Conservation (phyloP, 345 rosid genomes). For the Xanthoceras sorbifolium region DNA sequence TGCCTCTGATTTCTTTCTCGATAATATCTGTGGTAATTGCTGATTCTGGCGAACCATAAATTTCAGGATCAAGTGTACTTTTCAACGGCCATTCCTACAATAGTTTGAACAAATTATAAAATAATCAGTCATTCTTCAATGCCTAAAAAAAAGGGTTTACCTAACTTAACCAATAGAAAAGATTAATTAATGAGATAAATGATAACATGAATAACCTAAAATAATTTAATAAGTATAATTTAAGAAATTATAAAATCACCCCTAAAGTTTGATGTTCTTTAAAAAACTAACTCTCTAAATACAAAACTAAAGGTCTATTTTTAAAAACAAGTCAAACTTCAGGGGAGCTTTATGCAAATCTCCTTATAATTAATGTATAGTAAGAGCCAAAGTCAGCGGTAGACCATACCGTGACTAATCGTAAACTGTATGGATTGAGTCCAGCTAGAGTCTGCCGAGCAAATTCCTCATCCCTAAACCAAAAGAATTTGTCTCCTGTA, state of each 20-base stretch:
- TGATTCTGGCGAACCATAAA: constrained; percentile 67
- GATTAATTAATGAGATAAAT: neutral
- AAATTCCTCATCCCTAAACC: constrained; percentile 6
- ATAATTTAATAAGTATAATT: too few relatives aligned
- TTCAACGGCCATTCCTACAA: constrained; percentile 79
- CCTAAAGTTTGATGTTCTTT: too few relatives aligned
- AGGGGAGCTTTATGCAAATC: too few relatives aligned
- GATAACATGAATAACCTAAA: too few relatives aligned
- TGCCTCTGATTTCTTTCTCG: constrained; percentile 54
- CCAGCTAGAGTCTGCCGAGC: constrained; percentile 40
- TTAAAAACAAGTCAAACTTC: too few relatives aligned
- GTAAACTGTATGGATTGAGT: constrained; percentile 57
- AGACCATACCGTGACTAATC: constrained; percentile 49
- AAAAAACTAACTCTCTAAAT: too few relatives aligned
- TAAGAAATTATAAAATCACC: too few relatives aligned
- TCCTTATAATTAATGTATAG: too few relatives aligned
- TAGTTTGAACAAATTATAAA: neutral
- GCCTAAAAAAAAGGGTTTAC: neutral
- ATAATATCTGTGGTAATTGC: constrained; percentile 61
- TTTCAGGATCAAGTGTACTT: constrained; percentile 64
- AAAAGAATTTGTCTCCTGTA: constrained; percentile 3
- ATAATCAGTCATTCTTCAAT: neutral
- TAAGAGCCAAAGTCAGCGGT: neutral
- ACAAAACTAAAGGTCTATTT: too few relatives aligned
- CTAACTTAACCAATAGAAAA: neutral